These are phyloP conservation scores for Ascochyta viciae-villosae DNA, from an alignment of 2,329 filamentous ascomycete genomes.

Conservation along the genomic window DNA sequence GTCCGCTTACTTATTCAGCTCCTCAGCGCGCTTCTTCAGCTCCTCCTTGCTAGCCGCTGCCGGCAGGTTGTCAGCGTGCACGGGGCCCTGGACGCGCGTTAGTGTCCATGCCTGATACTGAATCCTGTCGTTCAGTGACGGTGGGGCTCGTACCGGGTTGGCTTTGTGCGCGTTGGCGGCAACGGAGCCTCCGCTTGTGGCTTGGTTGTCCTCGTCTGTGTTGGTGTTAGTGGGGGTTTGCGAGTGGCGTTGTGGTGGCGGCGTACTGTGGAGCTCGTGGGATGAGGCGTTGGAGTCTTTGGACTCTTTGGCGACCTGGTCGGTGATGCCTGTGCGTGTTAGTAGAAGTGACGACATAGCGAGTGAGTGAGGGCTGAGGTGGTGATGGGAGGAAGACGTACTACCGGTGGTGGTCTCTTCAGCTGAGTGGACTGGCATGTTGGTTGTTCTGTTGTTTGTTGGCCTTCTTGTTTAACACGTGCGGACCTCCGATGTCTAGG, in stretches of 20 bases:
- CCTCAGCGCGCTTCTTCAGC: conserved; percentile 57
- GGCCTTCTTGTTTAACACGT: conserved; percentile 13
- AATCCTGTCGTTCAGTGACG: conserved; percentile 5
- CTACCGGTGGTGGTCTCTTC: conserved; percentile 51
- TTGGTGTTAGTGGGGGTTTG: neutral
- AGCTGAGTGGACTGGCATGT: conserved; percentile 53
- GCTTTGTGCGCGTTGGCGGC: conserved; percentile 51
- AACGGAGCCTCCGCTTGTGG: conserved; percentile 45
- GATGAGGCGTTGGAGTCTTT: conserved; percentile 50
- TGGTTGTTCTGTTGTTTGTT: conserved; percentile 18
- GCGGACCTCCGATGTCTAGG: conserved; percentile 16
- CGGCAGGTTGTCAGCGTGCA: conserved; percentile 54
- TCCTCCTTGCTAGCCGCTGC: conserved; percentile 58
- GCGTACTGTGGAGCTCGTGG: conserved; percentile 44
- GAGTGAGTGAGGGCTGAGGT: neutral
- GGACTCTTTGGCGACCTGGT: conserved; percentile 55
- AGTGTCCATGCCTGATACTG: conserved; percentile 7
- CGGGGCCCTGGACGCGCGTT: conserved; percentile 49
- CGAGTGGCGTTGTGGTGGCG: conserved; percentile 9
- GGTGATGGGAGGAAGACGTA: conserved; percentile 32
- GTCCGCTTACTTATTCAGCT: conserved; percentile 56
- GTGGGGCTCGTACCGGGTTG: conserved; percentile 44
- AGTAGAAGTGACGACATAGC: neutral
- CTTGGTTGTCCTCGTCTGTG: conserved; percentile 37
- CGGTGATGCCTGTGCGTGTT: conserved; percentile 50